These are phyloP conservation scores for Backusella westeae DNA, from an alignment of 192 early-diverging fungal genomes.

Conservation along the genomic window DNA sequence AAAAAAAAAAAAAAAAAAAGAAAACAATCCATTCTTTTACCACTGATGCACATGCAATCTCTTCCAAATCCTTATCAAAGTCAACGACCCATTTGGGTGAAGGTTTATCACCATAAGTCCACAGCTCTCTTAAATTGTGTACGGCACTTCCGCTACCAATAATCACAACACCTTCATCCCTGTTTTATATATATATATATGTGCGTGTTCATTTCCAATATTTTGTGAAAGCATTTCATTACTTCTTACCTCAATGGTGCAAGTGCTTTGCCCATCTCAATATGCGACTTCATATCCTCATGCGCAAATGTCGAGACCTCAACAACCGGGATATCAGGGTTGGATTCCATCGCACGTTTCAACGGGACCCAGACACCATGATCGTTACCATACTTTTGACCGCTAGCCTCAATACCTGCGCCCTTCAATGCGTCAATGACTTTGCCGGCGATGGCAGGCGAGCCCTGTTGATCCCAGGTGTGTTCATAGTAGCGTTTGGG, in stretches of 20 bases:
- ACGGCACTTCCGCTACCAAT: conserved; percentile 66
- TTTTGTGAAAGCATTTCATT: not conserved
- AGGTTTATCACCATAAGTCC: conserved; percentile 20
- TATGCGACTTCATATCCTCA: conserved; percentile 53
- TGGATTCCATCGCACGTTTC: conserved; percentile 55
- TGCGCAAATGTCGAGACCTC: conserved; percentile 60
- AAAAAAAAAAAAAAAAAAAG: no score
- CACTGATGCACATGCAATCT: conserved; percentile 21
- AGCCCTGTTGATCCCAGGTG: conserved; percentile 55
- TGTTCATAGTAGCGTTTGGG: conserved; percentile 55
- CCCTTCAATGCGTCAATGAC: conserved; percentile 50
- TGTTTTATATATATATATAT: not conserved
- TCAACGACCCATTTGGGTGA: conserved; percentile 50
- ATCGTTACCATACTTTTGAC: conserved; percentile 58
- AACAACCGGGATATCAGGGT: conserved; percentile 57
- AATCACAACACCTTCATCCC: conserved; percentile 60
- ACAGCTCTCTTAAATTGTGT: conserved; percentile 62
- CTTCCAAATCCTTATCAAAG: conserved; percentile 61
- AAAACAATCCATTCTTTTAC: conserved; percentile 4
- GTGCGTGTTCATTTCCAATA: not conserved
- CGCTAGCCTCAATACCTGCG: conserved; percentile 40
- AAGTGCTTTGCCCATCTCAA: conserved; percentile 53
- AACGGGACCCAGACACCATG: conserved; percentile 73
- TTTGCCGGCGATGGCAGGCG: conserved; percentile 47
- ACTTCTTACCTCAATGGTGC: conserved; percentile 39